Base-by-base conservation (phyloP, 192 early-diverging fungal species). In the Kappamyces sp. region DNA sequence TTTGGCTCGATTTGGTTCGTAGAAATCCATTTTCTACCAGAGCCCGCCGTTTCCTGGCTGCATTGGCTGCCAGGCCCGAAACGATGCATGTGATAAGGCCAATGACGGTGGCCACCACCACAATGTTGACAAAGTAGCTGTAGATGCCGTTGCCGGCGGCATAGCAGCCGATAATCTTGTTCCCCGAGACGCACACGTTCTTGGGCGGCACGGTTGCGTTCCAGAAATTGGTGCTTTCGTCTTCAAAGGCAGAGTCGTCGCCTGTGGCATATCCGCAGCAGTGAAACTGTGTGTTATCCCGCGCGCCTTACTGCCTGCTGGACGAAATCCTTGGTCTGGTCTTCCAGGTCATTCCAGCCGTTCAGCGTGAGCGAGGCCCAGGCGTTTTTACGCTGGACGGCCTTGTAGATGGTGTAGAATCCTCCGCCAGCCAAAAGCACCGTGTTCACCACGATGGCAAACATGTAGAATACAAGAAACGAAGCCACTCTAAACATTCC, bases 41-140 rank as follows among this genome's bases (percentile, higher is more conserved):
- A 11, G 15, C 11, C n/a, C 43, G 43, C 43, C n/a, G 11, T n/a
- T 45, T 45, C n/a, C 43, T 45, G 11, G 43, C n/a, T n/a, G 43
- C 11, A 11, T 11, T n/a, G 11, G 43, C 43, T 45, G 43, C 43
- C 43, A 45, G 15, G 43, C 11, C n/a, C 9, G 43, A 45, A 11
- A 45, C 53, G 45, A 32, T 54, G 53, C 2, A 54, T 43, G 6
- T n/a, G 53, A 54, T 54, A 54, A 52, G 40, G 0, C 35, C 50
- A 29, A 52, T 38, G 1, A 52, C 40, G n/a, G 50, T 52, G 14
- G 50, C 50, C 1, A 8, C 9, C 11, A 38, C 50, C 36, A 38
- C 40, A 12, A 29, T 52, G 22, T 52, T 38, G 12, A 52, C 36
- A 52, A 52, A 52, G 50, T 52, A 52, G 11, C 40, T 34, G 1